Evolutionary conservation across 2,329 filamentous ascomycete species (phyloP).

Genomic region (Emmonsiellopsis sp.): DNA sequence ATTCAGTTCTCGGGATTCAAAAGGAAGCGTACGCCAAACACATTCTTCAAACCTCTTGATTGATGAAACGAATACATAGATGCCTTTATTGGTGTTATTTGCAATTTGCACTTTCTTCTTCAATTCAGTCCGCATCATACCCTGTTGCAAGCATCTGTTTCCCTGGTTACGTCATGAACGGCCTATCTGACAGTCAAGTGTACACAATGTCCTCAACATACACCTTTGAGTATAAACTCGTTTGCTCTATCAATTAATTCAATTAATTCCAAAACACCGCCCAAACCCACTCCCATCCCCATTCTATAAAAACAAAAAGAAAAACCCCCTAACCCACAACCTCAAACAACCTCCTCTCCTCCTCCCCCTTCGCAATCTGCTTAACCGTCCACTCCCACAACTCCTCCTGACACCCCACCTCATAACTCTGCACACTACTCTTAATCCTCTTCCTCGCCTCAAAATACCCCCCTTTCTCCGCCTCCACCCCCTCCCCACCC

Average conservation of each 20-base stretch:
- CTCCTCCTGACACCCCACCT: slow-evolving; percentile 39
- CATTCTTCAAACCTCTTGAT: too few relatives aligned
- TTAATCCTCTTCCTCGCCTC: slow-evolving; percentile 32
- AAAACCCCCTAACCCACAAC: neutral
- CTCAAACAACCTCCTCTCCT: neutral
- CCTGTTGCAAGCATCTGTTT: neutral
- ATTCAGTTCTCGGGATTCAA: neutral
- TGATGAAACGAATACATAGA: neutral
- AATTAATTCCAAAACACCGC: too few relatives aligned
- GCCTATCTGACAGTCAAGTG: too few relatives aligned
- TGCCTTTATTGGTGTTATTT: neutral
- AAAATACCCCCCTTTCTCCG: slow-evolving; percentile 35
- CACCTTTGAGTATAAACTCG: too few relatives aligned
- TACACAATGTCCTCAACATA: neutral
- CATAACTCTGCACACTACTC: slow-evolving; percentile 36
- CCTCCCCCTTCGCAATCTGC: slow-evolving; percentile 13
- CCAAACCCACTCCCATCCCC: too few relatives aligned
- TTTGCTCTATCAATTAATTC: too few relatives aligned
- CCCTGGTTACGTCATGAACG: neutral
- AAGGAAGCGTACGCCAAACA: neutral
- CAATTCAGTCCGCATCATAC: neutral
- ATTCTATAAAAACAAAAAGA: too few relatives aligned
- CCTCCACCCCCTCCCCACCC: slow-evolving; percentile 21
- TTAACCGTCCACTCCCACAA: slow-evolving; percentile 41
- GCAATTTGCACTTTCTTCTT: neutral